Base-by-base conservation (phyloP, 257 asterid species). In the Catharanthus roseus region DNA sequence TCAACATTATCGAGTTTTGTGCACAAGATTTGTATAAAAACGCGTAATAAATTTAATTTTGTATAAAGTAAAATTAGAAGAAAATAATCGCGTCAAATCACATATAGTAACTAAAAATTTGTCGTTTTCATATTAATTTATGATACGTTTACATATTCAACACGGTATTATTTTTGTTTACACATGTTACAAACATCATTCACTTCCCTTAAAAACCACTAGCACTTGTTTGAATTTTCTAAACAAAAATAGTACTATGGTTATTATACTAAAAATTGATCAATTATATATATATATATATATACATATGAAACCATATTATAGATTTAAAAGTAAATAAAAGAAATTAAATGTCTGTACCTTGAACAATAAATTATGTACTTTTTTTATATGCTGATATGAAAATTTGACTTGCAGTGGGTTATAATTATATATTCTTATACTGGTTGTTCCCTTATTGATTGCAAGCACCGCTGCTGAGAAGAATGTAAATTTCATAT, bases 401-500 rank as follows among this genome's bases (percentile, higher is more conserved):
- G 3, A n/a, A 24, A 10, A 24, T 54, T 7, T 54, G 31, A n/a
- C 15, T 23, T 6, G 64, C 24, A 28, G 64, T 28, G 26, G 3
- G 64, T 28, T 57, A 57, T 29, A 57, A 57, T 57, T 28, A 57
- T 57, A n/a, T n/a, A n/a, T n/a, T n/a, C 28, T 57, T 11, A 21
- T 11, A 18, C 12, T 58, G 3, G 16, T 7, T 9, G 21, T 53
- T 28, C 9, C 23, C 58, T 29, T 53, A 53, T 45, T 45, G 51
- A 58, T 58, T 58, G 65, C 65, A 58, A n/a, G n/a, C n/a, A n/a
- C 65, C 65, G 65, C 28, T 29, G 65, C 24, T 23, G 41, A 58
- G n/a, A 58, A 16, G 41, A 58, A 58, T 29, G 33, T 58, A 13
- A 29, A 58, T 12, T 58, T 58, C 65, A 58, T 29, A 58, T 58